Conservation (phyloP, 164 flowering plant species). For the Cinnamomum micranthum region DNA sequence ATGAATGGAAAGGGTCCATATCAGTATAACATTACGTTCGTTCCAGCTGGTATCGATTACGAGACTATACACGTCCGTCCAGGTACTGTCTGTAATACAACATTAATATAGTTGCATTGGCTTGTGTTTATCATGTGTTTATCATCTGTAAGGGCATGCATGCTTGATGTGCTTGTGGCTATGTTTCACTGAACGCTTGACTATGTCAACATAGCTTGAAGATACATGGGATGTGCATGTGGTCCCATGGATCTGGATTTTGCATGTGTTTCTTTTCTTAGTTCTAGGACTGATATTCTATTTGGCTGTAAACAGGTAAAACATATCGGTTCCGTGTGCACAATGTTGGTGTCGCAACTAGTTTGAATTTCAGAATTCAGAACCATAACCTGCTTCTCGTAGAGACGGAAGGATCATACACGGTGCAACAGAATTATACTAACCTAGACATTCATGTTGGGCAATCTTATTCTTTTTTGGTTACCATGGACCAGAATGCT, state of each 20-base stretch:
- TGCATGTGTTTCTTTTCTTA: background rate
- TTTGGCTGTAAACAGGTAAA: slow-evolving; percentile 43
- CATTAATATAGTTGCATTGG: background rate
- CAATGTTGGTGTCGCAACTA: slow-evolving; percentile 62
- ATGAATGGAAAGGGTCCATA: slow-evolving; percentile 79
- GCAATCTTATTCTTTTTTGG: slow-evolving; percentile 69
- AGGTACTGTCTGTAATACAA: slow-evolving; percentile 35
- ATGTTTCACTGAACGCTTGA: background rate
- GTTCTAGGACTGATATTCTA: background rate
- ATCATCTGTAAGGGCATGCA: background rate
- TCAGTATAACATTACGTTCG: slow-evolving; percentile 55
- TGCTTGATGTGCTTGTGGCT: background rate
- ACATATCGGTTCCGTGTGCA: slow-evolving; percentile 68
- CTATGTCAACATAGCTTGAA: background rate
- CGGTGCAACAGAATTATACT: slow-evolving; percentile 45
- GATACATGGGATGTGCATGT: background rate
- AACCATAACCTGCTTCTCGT: slow-evolving; percentile 55
- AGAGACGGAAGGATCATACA: slow-evolving; percentile 73
- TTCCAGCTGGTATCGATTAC: slow-evolving; percentile 55
- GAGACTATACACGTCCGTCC: slow-evolving; percentile 62
- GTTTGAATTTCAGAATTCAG: slow-evolving; percentile 73
- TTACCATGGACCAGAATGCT: slow-evolving; percentile 78
- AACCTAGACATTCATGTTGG: slow-evolving; percentile 73
- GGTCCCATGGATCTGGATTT: background rate
- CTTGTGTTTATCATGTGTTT: background rate